Conservation (phyloP, 768 basidiomycete genomes). For the Mrakia hoshinonis region DNA sequence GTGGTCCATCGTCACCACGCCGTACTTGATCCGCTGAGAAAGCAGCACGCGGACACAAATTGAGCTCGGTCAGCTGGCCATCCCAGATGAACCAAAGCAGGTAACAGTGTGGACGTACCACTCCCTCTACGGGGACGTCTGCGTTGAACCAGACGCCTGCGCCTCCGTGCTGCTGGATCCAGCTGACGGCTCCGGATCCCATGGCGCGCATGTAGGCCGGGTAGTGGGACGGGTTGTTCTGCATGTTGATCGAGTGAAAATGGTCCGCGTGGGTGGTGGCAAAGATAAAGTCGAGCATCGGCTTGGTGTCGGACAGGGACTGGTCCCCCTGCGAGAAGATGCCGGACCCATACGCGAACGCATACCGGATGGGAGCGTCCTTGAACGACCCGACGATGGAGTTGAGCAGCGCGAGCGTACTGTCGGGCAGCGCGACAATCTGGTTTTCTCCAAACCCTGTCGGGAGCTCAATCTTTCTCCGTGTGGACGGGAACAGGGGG, state of each 20-base stretch:
- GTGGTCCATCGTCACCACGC: slow-evolving; percentile 81
- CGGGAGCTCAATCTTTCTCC: slow-evolving; percentile 7
- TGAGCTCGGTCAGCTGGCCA: background rate
- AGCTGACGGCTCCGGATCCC: slow-evolving; percentile 73
- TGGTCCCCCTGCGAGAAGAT: slow-evolving; percentile 82
- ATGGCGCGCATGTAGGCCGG: slow-evolving; percentile 74
- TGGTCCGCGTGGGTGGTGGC: slow-evolving; percentile 86
- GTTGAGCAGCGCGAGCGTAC: slow-evolving; percentile 15
- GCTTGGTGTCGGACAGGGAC: slow-evolving; percentile 38
- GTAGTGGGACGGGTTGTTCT: slow-evolving; percentile 84
- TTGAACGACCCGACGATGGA: slow-evolving; percentile 66
- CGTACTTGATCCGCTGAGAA: slow-evolving; percentile 83
- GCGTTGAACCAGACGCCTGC: slow-evolving; percentile 98
- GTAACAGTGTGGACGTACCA: slow-evolving; percentile 50
- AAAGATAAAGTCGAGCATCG: slow-evolving; percentile 95
- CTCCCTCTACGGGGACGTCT: slow-evolving; percentile 70
- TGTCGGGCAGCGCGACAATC: slow-evolving; percentile 17
- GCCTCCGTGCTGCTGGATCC: slow-evolving; percentile 51
- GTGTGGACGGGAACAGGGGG: slow-evolving; percentile 6
- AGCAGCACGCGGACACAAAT: background rate
- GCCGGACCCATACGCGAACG: slow-evolving; percentile 93
- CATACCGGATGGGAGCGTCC: slow-evolving; percentile 79
- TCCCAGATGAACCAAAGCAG: too few relatives aligned
- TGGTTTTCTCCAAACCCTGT: slow-evolving; percentile 23
- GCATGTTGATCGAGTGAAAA: slow-evolving; percentile 93